Evolutionary conservation across 805 yeast genomes (phyloP).

Genomic region (Kodamaea hsintzibuensis): DNA sequence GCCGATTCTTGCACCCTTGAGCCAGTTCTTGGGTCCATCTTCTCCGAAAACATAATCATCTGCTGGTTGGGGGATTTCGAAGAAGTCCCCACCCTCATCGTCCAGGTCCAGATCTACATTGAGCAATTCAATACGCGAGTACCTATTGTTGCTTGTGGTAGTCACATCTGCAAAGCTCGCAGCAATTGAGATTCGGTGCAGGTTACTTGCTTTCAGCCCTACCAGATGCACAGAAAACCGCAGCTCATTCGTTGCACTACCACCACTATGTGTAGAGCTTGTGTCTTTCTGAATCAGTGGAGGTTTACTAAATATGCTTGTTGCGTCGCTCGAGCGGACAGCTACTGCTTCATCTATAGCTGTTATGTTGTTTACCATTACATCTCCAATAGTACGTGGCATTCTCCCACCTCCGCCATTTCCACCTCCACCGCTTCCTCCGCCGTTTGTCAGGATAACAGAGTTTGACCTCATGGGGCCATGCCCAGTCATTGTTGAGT

Average conservation of each 20-base stretch:
- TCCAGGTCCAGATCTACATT: slow-evolving; percentile 40
- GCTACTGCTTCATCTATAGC: slow-evolving; percentile 53
- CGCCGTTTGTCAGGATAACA: slow-evolving; percentile 3
- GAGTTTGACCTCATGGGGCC: slow-evolving; percentile 6
- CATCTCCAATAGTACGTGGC: slow-evolving; percentile 61
- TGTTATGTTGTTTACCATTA: slow-evolving; percentile 53
- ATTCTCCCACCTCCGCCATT: background rate
- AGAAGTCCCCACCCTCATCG: slow-evolving; percentile 15
- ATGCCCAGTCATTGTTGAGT: slow-evolving; percentile 8
- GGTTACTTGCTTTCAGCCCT: slow-evolving; percentile 4
- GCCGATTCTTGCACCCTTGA: slow-evolving; percentile 90
- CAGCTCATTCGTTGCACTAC: slow-evolving; percentile 16
- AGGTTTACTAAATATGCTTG: slow-evolving; percentile 27
- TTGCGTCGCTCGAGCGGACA: slow-evolving; percentile 20
- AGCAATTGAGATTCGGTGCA: slow-evolving; percentile 26
- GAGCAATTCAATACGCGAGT: slow-evolving; percentile 49
- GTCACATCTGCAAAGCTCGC: slow-evolving; percentile 28
- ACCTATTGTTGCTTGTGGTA: slow-evolving; percentile 27
- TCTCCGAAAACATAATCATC: slow-evolving; percentile 47
- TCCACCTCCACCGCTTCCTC: background rate
- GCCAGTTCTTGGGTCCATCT: slow-evolving; percentile 78
- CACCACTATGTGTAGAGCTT: slow-evolving; percentile 18
- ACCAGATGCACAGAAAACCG: slow-evolving; percentile 10
- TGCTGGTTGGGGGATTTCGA: slow-evolving; percentile 23
- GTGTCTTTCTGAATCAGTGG: slow-evolving; percentile 22